phyloP scores from a whole-genome alignment of 495 filamentous ascomycete species.

The Xylaria cubensis region DNA sequence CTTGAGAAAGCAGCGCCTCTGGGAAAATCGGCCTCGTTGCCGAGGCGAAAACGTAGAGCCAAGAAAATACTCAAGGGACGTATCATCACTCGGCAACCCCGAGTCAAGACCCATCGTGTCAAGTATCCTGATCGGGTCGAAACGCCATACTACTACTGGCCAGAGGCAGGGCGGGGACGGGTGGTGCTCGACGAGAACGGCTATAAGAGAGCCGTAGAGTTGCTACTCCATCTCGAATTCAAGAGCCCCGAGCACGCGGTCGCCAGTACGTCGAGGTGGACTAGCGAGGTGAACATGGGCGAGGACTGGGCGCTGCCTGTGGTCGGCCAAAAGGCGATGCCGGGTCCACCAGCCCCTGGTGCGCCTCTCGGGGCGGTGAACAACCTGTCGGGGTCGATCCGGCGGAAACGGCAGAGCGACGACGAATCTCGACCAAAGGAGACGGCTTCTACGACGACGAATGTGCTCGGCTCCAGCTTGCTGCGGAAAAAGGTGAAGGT shows the following conservation, averaged over 20 bases:
- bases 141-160: conserved; percentile 73
- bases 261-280: conserved; percentile 75
- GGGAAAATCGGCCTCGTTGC: conserved; percentile 17
- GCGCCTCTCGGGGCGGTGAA: conserved; percentile 32
- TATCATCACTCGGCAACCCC: conserved; percentile 61
- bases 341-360: conserved; percentile 22
- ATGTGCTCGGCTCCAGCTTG: conserved; percentile 51
- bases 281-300: conserved; percentile 54
- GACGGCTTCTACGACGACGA: conserved; percentile 31
- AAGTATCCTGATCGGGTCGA: conserved; percentile 48
- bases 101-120: conserved; percentile 59
- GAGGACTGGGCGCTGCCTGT: conserved; percentile 57
- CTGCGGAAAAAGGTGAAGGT: conserved; percentile 71
- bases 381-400: conserved; percentile 46
- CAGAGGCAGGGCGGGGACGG: conserved; percentile 68
- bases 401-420: conserved; percentile 44
- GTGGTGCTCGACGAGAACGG: conserved; percentile 71
- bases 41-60: conserved; percentile 28
- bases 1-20: conserved; percentile 7
- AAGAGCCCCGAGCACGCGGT: conserved; percentile 70
- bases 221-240: conserved; percentile 87
- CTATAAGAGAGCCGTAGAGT: conserved; percentile 78
- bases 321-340: conserved; percentile 41
- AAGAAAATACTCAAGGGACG: conserved; percentile 58
- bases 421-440: conserved; percentile 15